Base-by-base conservation (phyloP, 352 stramenopile genomes). In the Globisporangium orthogonon region DNA sequence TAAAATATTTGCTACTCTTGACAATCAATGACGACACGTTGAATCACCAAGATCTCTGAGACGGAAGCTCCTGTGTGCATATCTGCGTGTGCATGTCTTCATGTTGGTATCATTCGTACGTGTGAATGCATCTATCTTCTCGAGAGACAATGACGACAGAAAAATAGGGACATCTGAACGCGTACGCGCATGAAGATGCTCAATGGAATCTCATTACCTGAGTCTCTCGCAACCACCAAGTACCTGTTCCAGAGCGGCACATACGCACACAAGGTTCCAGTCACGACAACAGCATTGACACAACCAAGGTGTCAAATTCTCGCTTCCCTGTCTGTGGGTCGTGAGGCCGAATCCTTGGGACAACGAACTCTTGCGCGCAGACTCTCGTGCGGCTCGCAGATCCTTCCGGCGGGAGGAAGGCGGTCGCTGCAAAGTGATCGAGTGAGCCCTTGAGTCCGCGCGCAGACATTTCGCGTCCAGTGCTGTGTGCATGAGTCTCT, bases 251-350 rank as follows among this genome's bases (percentile, higher is more conserved):
- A 14, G 4, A 37, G 33, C 33, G 9, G 33, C 33, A 9, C 33
- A 37, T 9, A 9, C 33, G 23, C 23, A 23, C 23, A 23, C 23
- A 23, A 23, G 23, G 23, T 23, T 23, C 23, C 23, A 23, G 23
- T 23, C 23, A 23, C 23, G 23, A 23, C 23, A 23, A 23, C 23
- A 23, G 23, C 23, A 23, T 23, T 23, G 23, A 23, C 43, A 9
- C 23, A 88, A 88, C 84, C 84, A 94, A 94, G 88, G 82, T 89
- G 84, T 94, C 84, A 94, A 94, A 90, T 94, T 94, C 83, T 91
- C 78, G 66, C 70, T 76, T 70, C 71, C 73, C 66, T 47, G 73
- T 18, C 64, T 75, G 70, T 94, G 78, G 70, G 70, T 74, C 64
- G 69, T 72, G 76, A 94, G 86, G 84, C 84, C 84, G 81, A 92